These are phyloP conservation scores for Globomyces pollinis-pini DNA, from an alignment of 192 early-diverging fungal genomes.

Conservation along the genomic window DNA sequence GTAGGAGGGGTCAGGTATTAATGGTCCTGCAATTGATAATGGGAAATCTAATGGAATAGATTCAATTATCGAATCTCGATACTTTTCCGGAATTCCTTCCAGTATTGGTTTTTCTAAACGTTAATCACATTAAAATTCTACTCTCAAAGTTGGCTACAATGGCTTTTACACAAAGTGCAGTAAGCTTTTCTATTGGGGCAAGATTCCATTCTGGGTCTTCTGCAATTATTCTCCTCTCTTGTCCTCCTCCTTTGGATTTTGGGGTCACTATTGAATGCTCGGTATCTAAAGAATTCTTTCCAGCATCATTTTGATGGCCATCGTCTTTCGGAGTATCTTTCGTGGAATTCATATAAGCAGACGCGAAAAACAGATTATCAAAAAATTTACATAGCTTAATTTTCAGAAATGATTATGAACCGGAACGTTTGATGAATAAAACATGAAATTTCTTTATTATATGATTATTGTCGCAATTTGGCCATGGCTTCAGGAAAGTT, in stretches of 20 bases:
- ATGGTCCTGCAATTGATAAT: conserved; percentile 31
- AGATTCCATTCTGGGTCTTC: conserved; percentile 56
- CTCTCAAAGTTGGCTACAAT: conserved; percentile 49
- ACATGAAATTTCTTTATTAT: no score
- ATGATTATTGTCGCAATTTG: background rate
- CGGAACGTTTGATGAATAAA: no score
- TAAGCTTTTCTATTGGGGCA: conserved; percentile 43
- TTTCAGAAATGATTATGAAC: no score
- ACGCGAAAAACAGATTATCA: no score
- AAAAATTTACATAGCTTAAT: no score
- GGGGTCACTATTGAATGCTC: no score
- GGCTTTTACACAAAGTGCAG: conserved; percentile 37
- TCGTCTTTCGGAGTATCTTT: no score
- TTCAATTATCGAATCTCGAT: conserved; percentile 33
- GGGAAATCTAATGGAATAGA: conserved; percentile 34
- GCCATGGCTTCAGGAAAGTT: conserved; percentile 3
- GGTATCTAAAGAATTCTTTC: no score
- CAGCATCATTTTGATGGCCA: no score
- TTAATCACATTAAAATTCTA: conserved; percentile 8
- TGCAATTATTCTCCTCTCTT: no score
- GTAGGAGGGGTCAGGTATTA: conserved; percentile 42
- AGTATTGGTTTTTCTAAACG: conserved; percentile 28
- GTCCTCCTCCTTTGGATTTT: no score
- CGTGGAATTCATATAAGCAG: no score
- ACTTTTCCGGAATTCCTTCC: conserved; percentile 30